phyloP scores from a whole-genome alignment of 1,284 basidiomycete species.

The Ganoderma sinense region DNA sequence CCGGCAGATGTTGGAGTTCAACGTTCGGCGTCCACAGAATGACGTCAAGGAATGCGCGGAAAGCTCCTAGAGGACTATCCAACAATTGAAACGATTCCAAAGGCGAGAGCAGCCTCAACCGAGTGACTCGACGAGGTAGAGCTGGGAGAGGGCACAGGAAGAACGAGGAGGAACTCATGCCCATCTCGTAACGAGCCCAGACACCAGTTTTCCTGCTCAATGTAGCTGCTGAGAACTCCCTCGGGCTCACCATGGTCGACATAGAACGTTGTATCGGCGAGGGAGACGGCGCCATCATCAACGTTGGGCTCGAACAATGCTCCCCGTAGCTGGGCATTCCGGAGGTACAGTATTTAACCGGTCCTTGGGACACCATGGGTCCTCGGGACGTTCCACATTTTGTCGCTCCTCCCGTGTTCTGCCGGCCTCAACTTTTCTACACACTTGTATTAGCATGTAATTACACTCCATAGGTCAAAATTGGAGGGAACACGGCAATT shows the following conservation, averaged over 20 bases:
- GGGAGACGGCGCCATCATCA: conserved; percentile 15
- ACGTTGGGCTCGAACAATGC: conserved; percentile 11
- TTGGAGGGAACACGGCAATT: too few relatives aligned
- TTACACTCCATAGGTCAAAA: too few relatives aligned
- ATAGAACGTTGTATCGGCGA: conserved; percentile 22
- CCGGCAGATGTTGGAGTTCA: neutral
- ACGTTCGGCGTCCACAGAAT: neutral
- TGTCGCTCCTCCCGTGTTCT: too few relatives aligned
- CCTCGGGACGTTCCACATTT: too few relatives aligned
- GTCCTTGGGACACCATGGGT: too few relatives aligned
- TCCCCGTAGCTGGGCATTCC: conserved; percentile 8
- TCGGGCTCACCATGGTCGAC: conserved; percentile 29
- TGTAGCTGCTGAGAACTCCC: conserved; percentile 17
- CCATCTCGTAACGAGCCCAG: conserved; percentile 23
- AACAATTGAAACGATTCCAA: neutral
- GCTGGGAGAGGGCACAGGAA: neutral
- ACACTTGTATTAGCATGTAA: too few relatives aligned
- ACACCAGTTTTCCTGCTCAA: conserved; percentile 15
- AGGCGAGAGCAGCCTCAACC: neutral
- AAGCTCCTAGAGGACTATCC: neutral
- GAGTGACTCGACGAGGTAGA: neutral
- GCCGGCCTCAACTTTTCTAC: too few relatives aligned
- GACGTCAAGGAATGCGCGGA: neutral
- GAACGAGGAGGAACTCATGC: conserved; percentile 25
- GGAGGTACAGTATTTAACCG: too few relatives aligned